Evolutionary conservation across 108 stramenopile genomes (phyloP).

Genomic region (Epithemia pelagica): DNA sequence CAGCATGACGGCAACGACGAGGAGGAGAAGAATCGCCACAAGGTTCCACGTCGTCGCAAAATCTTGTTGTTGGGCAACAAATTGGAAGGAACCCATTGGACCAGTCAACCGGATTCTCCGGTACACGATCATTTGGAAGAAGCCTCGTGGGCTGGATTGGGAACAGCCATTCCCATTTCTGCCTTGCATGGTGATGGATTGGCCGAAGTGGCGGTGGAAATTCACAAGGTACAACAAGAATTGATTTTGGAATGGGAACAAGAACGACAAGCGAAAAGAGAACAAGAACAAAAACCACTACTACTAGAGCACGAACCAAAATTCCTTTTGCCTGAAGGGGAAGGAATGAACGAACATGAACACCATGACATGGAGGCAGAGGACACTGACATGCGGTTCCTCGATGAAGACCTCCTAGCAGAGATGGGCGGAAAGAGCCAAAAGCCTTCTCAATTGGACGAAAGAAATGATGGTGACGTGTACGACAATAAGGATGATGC

Average conservation of each 20-base stretch:
- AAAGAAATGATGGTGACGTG: too few relatives aligned
- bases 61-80: slow-evolving; percentile 77
- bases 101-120: slow-evolving; percentile 31
- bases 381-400: slow-evolving; percentile 10
- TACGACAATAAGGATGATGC: neutral
- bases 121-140: slow-evolving; percentile 67
- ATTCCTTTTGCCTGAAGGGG: neutral
- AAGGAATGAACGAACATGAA: too few relatives aligned
- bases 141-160: slow-evolving; percentile 62
- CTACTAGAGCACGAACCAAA: too few relatives aligned
- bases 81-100: slow-evolving; percentile 77
- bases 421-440: neutral
- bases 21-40: neutral
- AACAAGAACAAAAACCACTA: slow-evolving; percentile 6
- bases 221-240: slow-evolving; percentile 12
- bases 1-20: neutral
- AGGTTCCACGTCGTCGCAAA: slow-evolving; percentile 10
- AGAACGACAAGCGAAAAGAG: slow-evolving; percentile 37
- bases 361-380: slow-evolving; percentile 21
- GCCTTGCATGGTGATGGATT: slow-evolving; percentile 84
- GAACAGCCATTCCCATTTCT: slow-evolving; percentile 75
- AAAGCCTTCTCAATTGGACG: too few relatives aligned
- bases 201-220: slow-evolving; percentile 67
- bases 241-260: slow-evolving; percentile 16
- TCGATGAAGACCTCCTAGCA: neutral